phyloP scores from a whole-genome alignment of 1,284 basidiomycete genomes.

The Cronartium ribicola region DNA sequence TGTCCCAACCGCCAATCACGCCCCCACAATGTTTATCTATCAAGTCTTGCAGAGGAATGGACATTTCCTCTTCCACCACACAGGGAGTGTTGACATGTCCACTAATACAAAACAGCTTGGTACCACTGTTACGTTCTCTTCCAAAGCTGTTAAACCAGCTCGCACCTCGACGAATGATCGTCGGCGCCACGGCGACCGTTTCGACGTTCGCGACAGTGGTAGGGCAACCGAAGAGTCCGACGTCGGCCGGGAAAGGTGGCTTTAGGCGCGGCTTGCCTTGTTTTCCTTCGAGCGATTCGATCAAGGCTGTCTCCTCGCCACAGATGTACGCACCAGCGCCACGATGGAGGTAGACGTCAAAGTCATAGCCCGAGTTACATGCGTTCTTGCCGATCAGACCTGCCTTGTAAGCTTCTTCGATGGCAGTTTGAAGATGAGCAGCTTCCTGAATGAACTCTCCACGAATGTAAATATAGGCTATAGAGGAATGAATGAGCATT shows the following conservation, averaged over 20 bases:
- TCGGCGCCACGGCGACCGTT: conserved; percentile 94
- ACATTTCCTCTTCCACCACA: conserved; percentile 98
- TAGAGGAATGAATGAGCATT: background rate
- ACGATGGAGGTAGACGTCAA: conserved; percentile 95
- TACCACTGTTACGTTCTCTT: conserved; percentile 86
- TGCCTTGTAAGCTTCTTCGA: conserved; percentile 86
- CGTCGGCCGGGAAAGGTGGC: conserved; percentile 98
- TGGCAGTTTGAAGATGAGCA: conserved; percentile 85
- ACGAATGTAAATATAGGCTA: conserved; percentile 96
- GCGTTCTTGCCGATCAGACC: conserved; percentile 90
- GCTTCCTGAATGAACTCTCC: conserved; percentile 98
- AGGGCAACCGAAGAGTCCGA: conserved; percentile 92
- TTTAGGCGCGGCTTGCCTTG: conserved; percentile 97
- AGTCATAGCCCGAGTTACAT: conserved; percentile 84
- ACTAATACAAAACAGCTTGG: conserved; percentile 91
- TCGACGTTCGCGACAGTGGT: conserved; percentile 98
- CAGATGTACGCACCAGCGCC: conserved; percentile 98
- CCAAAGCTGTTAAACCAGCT: conserved; percentile 94
- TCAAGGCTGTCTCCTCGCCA: conserved; percentile 96
- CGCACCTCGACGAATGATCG: conserved; percentile 84
- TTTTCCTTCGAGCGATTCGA: conserved; percentile 93
- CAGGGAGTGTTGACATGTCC: conserved; percentile 98
- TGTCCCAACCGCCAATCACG: conserved; percentile 90
- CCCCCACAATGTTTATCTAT: conserved; percentile 96
- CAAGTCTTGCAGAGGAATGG: conserved; percentile 86